Evolutionary conservation across 2,329 filamentous ascomycete species (phyloP).

Genomic region (Didymellaceae sp.): DNA sequence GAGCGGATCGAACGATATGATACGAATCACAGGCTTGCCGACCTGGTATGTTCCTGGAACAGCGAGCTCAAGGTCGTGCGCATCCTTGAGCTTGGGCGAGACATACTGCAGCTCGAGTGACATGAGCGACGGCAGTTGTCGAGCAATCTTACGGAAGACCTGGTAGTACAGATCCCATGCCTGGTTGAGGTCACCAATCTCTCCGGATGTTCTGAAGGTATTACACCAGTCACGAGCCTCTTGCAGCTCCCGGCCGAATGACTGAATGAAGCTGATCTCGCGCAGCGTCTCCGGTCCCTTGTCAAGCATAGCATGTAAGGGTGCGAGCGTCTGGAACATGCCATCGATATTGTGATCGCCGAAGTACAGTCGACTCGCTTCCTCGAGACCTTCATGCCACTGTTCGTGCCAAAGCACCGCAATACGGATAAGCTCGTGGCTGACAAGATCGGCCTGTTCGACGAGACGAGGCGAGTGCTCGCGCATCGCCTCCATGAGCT

Average conservation of each 20-base stretch:
- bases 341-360: conserved; percentile 96
- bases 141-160: conserved; percentile 92
- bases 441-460: conserved; percentile 93
- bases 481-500: conserved; percentile 98
- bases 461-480: conserved; percentile 92
- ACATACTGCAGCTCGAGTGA: conserved; percentile 95
- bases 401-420: conserved; percentile 98
- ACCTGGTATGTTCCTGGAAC: conserved; percentile 96
- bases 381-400: conserved; percentile 97
- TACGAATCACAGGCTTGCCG: conserved; percentile 78
- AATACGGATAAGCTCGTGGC: conserved; percentile 94
- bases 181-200: conserved; percentile 94
- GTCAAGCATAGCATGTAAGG: conserved; percentile 89
- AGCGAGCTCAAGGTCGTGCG: conserved; percentile 85
- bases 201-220: conserved; percentile 85
- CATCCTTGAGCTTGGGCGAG: conserved; percentile 87
- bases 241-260: conserved; percentile 91
- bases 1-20: conserved; percentile 87
- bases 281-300: conserved; percentile 89
- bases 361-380: conserved; percentile 95
- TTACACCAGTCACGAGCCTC: conserved; percentile 97
- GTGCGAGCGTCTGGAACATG: conserved; percentile 91
- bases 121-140: conserved; percentile 91
- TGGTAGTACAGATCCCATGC: conserved; percentile 99
- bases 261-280: conserved; percentile 96